phyloP scores from a whole-genome alignment of 108 stramenopile genomes.

The Nitzschia putrida region DNA sequence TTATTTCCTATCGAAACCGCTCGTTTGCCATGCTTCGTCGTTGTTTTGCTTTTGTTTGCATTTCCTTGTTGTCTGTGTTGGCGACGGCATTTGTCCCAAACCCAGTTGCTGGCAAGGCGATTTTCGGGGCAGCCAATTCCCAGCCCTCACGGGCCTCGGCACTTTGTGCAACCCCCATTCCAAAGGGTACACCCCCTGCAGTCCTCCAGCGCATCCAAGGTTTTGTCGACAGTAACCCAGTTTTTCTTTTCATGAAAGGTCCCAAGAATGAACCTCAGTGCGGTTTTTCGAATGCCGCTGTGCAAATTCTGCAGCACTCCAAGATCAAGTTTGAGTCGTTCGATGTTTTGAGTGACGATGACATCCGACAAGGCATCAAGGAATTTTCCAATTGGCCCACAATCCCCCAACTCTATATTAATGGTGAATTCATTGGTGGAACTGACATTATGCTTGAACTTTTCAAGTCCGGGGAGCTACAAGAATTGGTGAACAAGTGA shows the following conservation, averaged over 20 bases:
- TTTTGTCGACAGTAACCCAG: conserved; percentile 74
- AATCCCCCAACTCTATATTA: conserved; percentile 97
- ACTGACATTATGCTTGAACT: conserved; percentile 88
- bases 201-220: conserved; percentile 59
- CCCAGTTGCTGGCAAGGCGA: too few relatives aligned
- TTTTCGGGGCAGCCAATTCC: too few relatives aligned
- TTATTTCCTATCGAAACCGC: too few relatives aligned
- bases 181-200: too few relatives aligned
- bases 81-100: too few relatives aligned
- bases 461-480: conserved; percentile 79
- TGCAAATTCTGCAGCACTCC: conserved; percentile 83
- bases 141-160: too few relatives aligned
- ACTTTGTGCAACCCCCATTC: too few relatives aligned
- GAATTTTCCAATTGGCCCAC: conserved; percentile 94
- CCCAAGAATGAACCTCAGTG: conserved; percentile 95
- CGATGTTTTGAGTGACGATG: conserved; percentile 72
- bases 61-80: too few relatives aligned
- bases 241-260: conserved; percentile 97
- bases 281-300: conserved; percentile 93
- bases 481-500: conserved; percentile 37
- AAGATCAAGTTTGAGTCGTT: conserved; percentile 82
- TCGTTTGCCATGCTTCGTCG: too few relatives aligned
- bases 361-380: conserved; percentile 86
- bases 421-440: conserved; percentile 94
- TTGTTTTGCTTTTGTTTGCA: too few relatives aligned